These are phyloP conservation scores for Fusarium chlamydosporum DNA, from an alignment of 2,329 filamentous ascomycete genomes.

Conservation along the genomic window DNA sequence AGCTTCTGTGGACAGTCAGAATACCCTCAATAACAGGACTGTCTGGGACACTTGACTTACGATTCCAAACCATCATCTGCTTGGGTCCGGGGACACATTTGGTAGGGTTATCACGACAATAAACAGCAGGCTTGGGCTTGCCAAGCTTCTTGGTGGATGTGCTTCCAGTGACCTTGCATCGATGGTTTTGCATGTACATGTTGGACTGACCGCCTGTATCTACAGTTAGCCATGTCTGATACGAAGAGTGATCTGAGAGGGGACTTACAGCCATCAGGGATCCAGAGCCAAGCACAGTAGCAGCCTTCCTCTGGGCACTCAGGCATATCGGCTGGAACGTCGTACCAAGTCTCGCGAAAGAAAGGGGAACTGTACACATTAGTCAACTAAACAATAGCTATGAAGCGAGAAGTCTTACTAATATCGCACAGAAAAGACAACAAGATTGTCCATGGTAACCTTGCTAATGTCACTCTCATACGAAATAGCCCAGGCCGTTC, in stretches of 20 bases:
- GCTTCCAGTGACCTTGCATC: constrained; percentile 63
- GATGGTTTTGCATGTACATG: constrained; percentile 64
- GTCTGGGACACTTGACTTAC: constrained; percentile 42
- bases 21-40: neutral
- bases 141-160: constrained; percentile 59
- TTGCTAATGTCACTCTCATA: constrained; percentile 62
- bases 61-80: constrained; percentile 66
- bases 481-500: constrained; percentile 65
- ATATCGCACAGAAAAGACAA: constrained; percentile 63
- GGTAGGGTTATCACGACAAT: constrained; percentile 58
- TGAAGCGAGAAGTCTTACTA: constrained; percentile 52
- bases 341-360: constrained; percentile 51
- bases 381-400: neutral
- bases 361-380: constrained; percentile 47
- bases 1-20: constrained; percentile 44
- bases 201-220: constrained; percentile 47
- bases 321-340: constrained; percentile 50
- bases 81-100: constrained; percentile 64
- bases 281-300: constrained; percentile 54
- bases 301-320: constrained; percentile 50
- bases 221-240: neutral
- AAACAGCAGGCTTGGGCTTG: constrained; percentile 58
- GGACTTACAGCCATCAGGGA: constrained; percentile 50
- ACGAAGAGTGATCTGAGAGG: fast-evolving
- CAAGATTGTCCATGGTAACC: constrained; percentile 66